Conservation (phyloP, 2,329 filamentous ascomycete genomes). For the Aspergillus luchuensis region DNA sequence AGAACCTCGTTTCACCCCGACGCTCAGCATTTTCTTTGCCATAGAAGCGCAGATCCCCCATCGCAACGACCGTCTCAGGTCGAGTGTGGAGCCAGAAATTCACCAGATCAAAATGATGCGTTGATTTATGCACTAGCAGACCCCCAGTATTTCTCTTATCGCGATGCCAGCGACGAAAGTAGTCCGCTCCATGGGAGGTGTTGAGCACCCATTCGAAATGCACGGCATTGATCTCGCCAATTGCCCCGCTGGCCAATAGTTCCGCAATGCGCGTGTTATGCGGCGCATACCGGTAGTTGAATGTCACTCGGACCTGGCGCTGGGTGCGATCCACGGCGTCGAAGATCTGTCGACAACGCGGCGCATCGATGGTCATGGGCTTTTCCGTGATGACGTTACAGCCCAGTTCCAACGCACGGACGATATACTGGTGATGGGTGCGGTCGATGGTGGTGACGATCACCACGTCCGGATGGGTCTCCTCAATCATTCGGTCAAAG, state of each 20-base stretch:
- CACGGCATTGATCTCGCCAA: slow-evolving; percentile 59
- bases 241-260: slow-evolving; percentile 56
- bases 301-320: slow-evolving; percentile 58
- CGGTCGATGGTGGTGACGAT: slow-evolving; percentile 66
- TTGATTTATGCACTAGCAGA: slow-evolving; percentile 63
- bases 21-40: slow-evolving; percentile 62
- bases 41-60: slow-evolving; percentile 63
- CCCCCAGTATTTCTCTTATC: slow-evolving; percentile 63
- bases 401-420: slow-evolving; percentile 60
- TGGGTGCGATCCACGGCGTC: slow-evolving; percentile 55
- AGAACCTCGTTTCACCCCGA: slow-evolving; percentile 54
- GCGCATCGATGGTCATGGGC: slow-evolving; percentile 64
- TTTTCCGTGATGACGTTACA: slow-evolving; percentile 66
- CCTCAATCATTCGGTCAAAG: slow-evolving; percentile 60
- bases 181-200: slow-evolving; percentile 63
- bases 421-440: slow-evolving; percentile 63
- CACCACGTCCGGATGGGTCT: slow-evolving; percentile 61
- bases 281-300: slow-evolving; percentile 68
- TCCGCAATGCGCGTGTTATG: slow-evolving; percentile 64
- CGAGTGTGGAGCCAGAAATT: slow-evolving; percentile 63
- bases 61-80: slow-evolving; percentile 59
- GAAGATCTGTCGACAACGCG: slow-evolving; percentile 58
- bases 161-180: slow-evolving; percentile 65
- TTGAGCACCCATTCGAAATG: slow-evolving; percentile 68
- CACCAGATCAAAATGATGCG: slow-evolving; percentile 65